A percentile compares a stretch with the other conserved stretches of the same genome.
phyloP scores from a whole-genome alignment of 2,329 filamentous ascomycete genomes.

The Amesomyces nigricolor region DNA sequence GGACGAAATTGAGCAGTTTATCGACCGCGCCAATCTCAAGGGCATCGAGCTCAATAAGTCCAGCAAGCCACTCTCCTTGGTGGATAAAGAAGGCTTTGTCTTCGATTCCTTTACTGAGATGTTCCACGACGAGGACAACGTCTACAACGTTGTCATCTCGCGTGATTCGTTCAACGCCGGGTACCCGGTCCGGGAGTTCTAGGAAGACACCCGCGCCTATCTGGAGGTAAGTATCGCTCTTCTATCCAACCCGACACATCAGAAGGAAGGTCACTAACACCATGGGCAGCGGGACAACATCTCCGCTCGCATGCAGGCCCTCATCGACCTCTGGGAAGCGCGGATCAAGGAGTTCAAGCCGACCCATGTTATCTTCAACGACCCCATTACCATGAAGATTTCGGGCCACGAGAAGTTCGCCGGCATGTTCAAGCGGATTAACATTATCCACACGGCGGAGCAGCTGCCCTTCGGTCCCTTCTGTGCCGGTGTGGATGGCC shows the following conservation, averaged over 20 bases:
- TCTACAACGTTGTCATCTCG: conserved; percentile 22
- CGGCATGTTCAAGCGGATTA: conserved; percentile 21
- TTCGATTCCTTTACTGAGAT: conserved; percentile 16
- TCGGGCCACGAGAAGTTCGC: conserved; percentile 12
- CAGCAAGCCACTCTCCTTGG: not conserved
- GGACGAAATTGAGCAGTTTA: conserved; percentile 17
- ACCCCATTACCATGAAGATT: conserved; percentile 26
- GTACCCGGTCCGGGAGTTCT: conserved; percentile 23
- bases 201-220: conserved; percentile 21
- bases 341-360: conserved; percentile 20
- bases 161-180: conserved; percentile 18
- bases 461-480: conserved; percentile 27
- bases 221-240: conserved; percentile 17
- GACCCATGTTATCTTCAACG: conserved; percentile 27
- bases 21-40: conserved; percentile 12
- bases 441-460: conserved; percentile 26
- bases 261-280: not conserved
- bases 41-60: conserved; percentile 18
- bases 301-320: conserved; percentile 15
- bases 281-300: conserved; percentile 6
- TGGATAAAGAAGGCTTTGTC: conserved; percentile 1
- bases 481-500: conserved; percentile 21
- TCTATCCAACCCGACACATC: not conserved
- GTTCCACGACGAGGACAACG: conserved; percentile 22
- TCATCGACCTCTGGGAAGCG: conserved; percentile 16